Evolutionary conservation across 2,329 filamentous ascomycete genomes (phyloP).

Genomic region (Claviceps sp.): DNA sequence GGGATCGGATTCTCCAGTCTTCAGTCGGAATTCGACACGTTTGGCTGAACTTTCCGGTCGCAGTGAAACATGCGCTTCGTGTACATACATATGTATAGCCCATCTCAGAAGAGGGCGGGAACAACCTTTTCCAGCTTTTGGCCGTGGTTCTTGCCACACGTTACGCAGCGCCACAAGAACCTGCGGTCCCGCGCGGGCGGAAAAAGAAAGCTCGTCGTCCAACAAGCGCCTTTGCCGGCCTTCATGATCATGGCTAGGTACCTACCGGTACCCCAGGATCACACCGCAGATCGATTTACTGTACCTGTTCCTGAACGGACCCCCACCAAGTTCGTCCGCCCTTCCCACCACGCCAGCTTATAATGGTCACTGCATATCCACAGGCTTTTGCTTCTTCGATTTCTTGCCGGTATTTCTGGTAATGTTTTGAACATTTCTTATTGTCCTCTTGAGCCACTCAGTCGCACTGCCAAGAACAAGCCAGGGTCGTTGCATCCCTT

Average conservation of each 20-base stretch:
- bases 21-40: not conserved
- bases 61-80: constrained; percentile 1
- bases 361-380: too few species aligned
- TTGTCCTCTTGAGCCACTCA: not conserved
- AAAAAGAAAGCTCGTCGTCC: not conserved
- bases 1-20: not conserved
- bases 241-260: too few species aligned
- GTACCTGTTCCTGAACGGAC: too few species aligned
- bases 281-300: too few species aligned
- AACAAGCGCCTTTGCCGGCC: constrained; percentile 2
- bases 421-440: too few species aligned
- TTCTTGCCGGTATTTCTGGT: too few species aligned
- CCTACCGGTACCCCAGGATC: too few species aligned
- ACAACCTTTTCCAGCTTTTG: not conserved
- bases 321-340: too few species aligned
- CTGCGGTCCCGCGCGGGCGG: constrained; percentile 1
- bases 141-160: not conserved
- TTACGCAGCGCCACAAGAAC: not conserved
- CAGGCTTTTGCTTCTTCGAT: too few species aligned
- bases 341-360: too few species aligned
- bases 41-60: constrained; percentile 2
- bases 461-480: not conserved
- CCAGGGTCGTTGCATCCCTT: not conserved
- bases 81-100: not conserved
- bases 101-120: not conserved